These are phyloP conservation scores for Fusarium begoniae DNA, from an alignment of 2,329 filamentous ascomycete species.

Conservation along the genomic window DNA sequence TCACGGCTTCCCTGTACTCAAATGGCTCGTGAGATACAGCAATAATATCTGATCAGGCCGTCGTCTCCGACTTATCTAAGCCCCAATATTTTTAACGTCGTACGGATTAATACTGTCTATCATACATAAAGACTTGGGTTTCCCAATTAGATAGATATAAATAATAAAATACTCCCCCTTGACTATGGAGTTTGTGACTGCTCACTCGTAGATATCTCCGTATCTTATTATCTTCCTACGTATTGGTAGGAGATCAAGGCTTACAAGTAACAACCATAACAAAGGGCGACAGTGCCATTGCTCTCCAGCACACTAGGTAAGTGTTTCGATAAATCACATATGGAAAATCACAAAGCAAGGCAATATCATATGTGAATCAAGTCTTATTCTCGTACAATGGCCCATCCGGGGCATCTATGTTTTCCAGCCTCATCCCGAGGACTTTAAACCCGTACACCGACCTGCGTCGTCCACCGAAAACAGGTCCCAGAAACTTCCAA, in stretches of 20 bases:
- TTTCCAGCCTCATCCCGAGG: constrained; percentile 24
- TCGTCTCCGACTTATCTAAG: neutral
- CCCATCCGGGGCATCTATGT: neutral
- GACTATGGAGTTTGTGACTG: neutral
- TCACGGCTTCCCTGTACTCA: neutral
- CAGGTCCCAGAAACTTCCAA: constrained; percentile 9
- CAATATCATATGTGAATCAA: neutral
- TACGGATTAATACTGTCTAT: neutral
- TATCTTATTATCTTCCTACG: neutral
- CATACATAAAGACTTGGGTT: neutral
- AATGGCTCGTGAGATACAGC: neutral
- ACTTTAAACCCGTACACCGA: constrained; percentile 6
- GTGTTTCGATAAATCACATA: neutral
- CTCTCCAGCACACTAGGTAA: neutral
- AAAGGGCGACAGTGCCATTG: neutral
- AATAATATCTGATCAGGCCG: neutral
- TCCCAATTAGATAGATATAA: neutral
- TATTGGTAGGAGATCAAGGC: neutral
- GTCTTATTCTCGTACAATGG: neutral
- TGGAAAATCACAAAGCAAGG: neutral
- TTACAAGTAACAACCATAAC: neutral
- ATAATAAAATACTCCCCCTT: neutral
- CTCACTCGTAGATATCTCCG: neutral
- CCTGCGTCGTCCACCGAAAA: constrained; percentile 26
- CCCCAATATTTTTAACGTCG: neutral